These are phyloP conservation scores for Acacia acuminata DNA, from an alignment of 306 rosid genomes.

Conservation along the genomic window DNA sequence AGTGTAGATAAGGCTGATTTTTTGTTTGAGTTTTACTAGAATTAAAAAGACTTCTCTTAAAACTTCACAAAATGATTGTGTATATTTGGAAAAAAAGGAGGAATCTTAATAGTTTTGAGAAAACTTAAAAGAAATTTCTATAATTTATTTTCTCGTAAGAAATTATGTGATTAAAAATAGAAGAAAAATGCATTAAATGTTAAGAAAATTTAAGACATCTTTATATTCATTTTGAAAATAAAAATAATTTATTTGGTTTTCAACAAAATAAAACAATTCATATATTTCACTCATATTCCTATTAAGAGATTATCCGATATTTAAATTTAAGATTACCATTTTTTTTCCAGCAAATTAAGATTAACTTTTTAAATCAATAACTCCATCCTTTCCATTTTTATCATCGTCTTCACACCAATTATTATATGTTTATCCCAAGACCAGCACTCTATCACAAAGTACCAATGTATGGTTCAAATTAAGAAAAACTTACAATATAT, in stretches of 20 bases:
- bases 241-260: too few relatives aligned
- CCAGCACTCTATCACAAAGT: not conserved
- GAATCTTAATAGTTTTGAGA: not conserved
- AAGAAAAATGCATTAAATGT: not conserved
- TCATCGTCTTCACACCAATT: not conserved
- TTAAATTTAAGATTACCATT: not conserved
- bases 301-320: not conserved
- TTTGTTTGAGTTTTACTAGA: not conserved
- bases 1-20: not conserved
- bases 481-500: not conserved
- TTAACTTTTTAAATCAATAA: too few relatives aligned
- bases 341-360: not conserved
- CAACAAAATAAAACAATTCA: not conserved
- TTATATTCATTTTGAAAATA: not conserved
- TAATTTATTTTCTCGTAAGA: not conserved
- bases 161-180: not conserved
- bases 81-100: too few relatives aligned
- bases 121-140: not conserved
- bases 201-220: not conserved
- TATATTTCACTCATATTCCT: not conserved
- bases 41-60: not conserved
- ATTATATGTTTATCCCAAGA: not conserved
- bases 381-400: too few relatives aligned
- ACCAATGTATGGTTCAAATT: not conserved
- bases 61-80: not conserved